Base-by-base conservation (phyloP, 495 filamentous ascomycete species). In the Penicillium desertorum region DNA sequence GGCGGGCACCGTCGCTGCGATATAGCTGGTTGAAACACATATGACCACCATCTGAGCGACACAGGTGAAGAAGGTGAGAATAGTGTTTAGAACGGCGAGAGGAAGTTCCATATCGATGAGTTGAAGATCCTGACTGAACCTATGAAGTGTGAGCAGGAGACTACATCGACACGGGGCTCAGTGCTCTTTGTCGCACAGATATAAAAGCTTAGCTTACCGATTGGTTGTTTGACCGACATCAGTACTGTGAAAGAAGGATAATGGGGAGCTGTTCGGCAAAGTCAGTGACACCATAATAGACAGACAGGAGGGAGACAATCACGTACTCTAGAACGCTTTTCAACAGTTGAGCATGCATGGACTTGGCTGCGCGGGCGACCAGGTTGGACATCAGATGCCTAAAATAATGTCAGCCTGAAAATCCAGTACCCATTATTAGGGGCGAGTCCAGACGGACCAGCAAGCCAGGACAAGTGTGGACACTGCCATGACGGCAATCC, bases 31-130 rank as follows among this genome's bases (percentile, higher is more conserved):
- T 16, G 46, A 49, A 30, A 49, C 29, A 34, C 46, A 49, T 17
- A 49, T 30, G 23, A 49, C 46, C 46, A 49, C 46, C 46, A 49
- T 49, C n/a, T 49, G 46, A 16, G 46, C 16, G 46, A 49, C 46
- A 32, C 46, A 49, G 22, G 46, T 49, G 16, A 30, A 30, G 29
- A 30, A 30, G 29, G 29, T 30, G 37, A 41, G 14, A 41, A 41
- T 41, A 17, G 37, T 41, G 37, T 41, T 41, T 8, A 17, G 44
- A 51, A 20, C 0, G 36, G 34, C 37, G n/a, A 41, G n/a, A 17
- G 37, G 37, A 16, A 41, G 37, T 17, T 41, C 37, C 14, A 17
- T 41, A 17, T 41, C 37, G 37, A 41, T 17, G 37, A 41, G 14
- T 17, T 16, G n/a, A 16, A 41, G 12, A 41, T 41, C 37, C 37